Base-by-base conservation (phyloP, 2,329 filamentous ascomycete species). In the Fusarium globosum region DNA sequence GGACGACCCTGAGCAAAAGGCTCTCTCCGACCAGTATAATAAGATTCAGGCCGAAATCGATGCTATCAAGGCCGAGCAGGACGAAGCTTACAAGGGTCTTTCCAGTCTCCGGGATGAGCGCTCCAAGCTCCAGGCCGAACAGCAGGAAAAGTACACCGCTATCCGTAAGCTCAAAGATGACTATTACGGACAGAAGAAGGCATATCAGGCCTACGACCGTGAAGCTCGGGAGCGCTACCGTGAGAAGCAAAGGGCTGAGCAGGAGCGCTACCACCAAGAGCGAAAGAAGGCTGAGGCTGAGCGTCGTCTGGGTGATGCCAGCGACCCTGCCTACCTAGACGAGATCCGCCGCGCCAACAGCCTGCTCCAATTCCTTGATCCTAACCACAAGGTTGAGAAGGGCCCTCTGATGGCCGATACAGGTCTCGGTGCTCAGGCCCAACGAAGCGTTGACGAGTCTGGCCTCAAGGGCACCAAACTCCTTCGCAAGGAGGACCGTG, bases 351-450 rank as follows among this genome's bases (percentile, higher is more conserved):
- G 93, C 60, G 94, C 94, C 71, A 94, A 96, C 85, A 93, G 91
- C 81, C 88, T 99, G 51, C 93, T 98, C 77, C 91, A 92, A 76
- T 96, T 96, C 88, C 96, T 98, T 76, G 95, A 98, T 82, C 96
- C 96, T 4, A 89, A 86, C 21, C 87, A 90, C 67, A 83, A 84
- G 80, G 86, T 88, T 80, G 94, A 93, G 84, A 94, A 93, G 85
- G 89, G 83, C 38, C 89, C 86, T 68, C 89, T 89, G 70, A 87
- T 87, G 83, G 90, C 86, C 51, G 87, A 91, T 74, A 92, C 91
- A 81, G 92, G 93, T 79, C 93, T 97, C 80, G 90, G 91, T 61
- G 95, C 96, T 61, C 88, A 93, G 77, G 90, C 93, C 60, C 90
- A 92, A 80, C 93, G 96, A 80, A 97, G 92, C 70, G 93, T 98